phyloP scores from a whole-genome alignment of 768 basidiomycete species.

The Suillus variegatus region DNA sequence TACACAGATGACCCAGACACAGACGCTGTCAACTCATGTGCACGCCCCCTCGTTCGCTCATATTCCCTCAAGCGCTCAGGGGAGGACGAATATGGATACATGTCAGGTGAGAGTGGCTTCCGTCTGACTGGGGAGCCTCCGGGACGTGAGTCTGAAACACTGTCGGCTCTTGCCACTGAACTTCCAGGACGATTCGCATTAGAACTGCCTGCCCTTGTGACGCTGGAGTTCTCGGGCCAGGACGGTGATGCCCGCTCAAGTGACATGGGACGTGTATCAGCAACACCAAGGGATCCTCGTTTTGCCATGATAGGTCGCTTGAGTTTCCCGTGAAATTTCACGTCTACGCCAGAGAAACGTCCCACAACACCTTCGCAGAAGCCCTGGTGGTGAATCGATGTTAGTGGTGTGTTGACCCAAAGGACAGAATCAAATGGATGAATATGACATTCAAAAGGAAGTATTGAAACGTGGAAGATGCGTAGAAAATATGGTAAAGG shows the following conservation, averaged over 20 bases:
- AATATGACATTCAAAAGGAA: not conserved
- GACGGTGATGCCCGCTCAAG: slow-evolving; percentile 1
- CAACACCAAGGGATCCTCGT: slow-evolving; percentile 37
- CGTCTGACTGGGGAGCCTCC: not conserved
- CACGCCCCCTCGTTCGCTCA: slow-evolving; percentile 8
- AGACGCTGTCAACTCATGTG: slow-evolving; percentile 22
- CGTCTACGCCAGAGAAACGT: slow-evolving; percentile 61
- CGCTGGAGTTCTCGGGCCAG: not conserved
- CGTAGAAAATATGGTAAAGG: not conserved
- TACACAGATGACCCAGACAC: slow-evolving; percentile 29
- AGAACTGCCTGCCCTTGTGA: not conserved
- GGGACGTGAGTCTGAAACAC: not conserved
- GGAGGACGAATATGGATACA: not conserved
- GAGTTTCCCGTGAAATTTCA: slow-evolving; percentile 70
- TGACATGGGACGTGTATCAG: not conserved
- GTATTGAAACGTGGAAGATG: not conserved
- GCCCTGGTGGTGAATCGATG: slow-evolving; percentile 46
- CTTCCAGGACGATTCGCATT: not conserved
- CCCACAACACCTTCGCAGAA: slow-evolving; percentile 90
- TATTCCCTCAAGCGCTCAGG: not conserved
- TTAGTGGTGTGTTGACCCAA: not conserved
- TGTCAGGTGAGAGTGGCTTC: not conserved
- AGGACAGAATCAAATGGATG: not conserved
- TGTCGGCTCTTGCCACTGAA: not conserved
- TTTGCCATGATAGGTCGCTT: slow-evolving; percentile 83